A percentile compares a stretch with the other conserved stretches of the same genome.
These are phyloP conservation scores for Simplicillium aogashimaense DNA, from an alignment of 2,329 filamentous ascomycete genomes.

Conservation along the genomic window DNA sequence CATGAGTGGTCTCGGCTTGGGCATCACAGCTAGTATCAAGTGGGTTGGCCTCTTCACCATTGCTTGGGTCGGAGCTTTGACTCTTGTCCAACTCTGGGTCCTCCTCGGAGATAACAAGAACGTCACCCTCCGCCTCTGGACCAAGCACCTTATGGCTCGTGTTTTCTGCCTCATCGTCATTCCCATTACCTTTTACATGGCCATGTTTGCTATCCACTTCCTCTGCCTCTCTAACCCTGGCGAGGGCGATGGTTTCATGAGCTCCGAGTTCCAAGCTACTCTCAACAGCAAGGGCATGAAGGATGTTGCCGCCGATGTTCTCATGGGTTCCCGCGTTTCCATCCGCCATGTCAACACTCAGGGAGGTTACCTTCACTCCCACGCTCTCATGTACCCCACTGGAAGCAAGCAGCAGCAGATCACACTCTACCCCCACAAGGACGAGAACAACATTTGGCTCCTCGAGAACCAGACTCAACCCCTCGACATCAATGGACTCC, in stretches of 20 bases:
- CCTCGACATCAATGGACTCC: constrained; percentile 61
- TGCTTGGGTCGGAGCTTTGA: constrained; percentile 91
- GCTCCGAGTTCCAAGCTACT: constrained; percentile 95
- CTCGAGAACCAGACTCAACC: constrained; percentile 96
- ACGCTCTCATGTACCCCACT: constrained; percentile 92
- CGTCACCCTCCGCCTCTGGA: constrained; percentile 76
- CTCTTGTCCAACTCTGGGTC: constrained; percentile 87
- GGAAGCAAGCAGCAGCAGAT: constrained; percentile 99
- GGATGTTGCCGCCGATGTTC: constrained; percentile 85
- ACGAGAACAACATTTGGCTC: constrained; percentile 93
- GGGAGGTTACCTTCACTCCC: constrained; percentile 94
- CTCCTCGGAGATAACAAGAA: constrained; percentile 81
- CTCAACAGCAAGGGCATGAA: constrained; percentile 95
- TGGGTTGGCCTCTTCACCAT: constrained; percentile 99
- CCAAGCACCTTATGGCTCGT: constrained; percentile 90
- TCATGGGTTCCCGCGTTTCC: constrained; percentile 74
- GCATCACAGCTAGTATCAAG: constrained; percentile 90
- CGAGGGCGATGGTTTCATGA: constrained; percentile 98
- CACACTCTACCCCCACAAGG: constrained; percentile 96
- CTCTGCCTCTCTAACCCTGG: constrained; percentile 86
- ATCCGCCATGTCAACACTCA: constrained; percentile 96
- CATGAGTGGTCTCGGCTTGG: constrained; percentile 76
- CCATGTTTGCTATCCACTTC: constrained; percentile 97
- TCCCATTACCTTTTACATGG: constrained; percentile 83
- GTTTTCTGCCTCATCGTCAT: constrained; percentile 87